A percentile compares a stretch with the other conserved stretches of the same genome.
phyloP scores from a whole-genome alignment of 2,329 filamentous ascomycete genomes.

The Pyrenophora seminiperda region DNA sequence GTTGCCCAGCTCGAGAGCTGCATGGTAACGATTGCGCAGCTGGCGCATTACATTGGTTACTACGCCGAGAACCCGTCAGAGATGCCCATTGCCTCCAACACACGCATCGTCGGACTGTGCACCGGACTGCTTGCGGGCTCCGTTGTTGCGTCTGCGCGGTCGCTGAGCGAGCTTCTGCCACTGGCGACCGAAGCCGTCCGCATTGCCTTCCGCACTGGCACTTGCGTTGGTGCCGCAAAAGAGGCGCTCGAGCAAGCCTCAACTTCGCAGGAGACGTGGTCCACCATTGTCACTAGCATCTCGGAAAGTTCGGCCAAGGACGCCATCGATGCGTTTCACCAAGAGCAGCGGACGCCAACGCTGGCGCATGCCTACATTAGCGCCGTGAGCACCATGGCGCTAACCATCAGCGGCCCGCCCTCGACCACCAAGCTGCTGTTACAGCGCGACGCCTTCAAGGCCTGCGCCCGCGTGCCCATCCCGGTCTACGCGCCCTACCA shows the following conservation, averaged over 20 bases:
- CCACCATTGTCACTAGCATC: constrained; percentile 65
- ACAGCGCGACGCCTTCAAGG: constrained; percentile 55
- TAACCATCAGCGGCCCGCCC: constrained; percentile 65
- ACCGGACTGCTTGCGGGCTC: constrained; percentile 73
- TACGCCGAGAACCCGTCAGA: constrained; percentile 61
- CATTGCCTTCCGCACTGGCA: constrained; percentile 68
- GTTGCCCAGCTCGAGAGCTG: constrained; percentile 68
- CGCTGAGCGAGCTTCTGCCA: constrained; percentile 65
- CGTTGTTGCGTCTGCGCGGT: constrained; percentile 67
- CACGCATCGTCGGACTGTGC: constrained; percentile 67
- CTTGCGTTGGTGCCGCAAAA: constrained; percentile 51
- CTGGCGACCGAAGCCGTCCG: constrained; percentile 68
- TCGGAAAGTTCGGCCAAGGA: constrained; percentile 58
- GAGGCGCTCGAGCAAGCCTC: constrained; percentile 58
- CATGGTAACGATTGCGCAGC: constrained; percentile 67
- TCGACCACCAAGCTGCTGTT: constrained; percentile 59
- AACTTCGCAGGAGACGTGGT: constrained; percentile 67
- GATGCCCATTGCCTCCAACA: constrained; percentile 56
- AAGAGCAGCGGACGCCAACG: constrained; percentile 56
- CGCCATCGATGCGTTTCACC: constrained; percentile 63
- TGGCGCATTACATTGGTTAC: constrained; percentile 69
- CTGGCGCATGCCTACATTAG: constrained; percentile 62
- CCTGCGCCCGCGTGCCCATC: constrained; percentile 58
- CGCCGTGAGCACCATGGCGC: constrained; percentile 62
- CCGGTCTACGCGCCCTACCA: constrained; percentile 65